Base-by-base conservation (phyloP, 78 protist genomes). In the Cavenderia fasciculata region DNA sequence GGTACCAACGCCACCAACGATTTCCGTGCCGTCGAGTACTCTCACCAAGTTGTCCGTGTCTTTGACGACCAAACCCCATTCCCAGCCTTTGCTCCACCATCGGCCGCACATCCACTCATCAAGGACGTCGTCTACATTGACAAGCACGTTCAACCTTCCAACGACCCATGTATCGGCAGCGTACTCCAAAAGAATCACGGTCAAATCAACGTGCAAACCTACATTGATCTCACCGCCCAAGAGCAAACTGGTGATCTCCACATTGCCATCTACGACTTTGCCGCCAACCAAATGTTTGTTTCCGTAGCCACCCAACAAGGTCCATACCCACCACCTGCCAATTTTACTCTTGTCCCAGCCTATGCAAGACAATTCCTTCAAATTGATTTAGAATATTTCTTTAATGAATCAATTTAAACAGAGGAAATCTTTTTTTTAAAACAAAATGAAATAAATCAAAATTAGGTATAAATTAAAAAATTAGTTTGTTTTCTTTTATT, bases 171-270 rank as follows among this genome's bases (percentile, higher is more conserved):
- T 74, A 38, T 88, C 23, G 76, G 61, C 1, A 40, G 74, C 4
- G 41, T 71, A 10, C 38, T 92, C 34, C 63, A 44, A 47, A 52
- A 75, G 47, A 27, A 75, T 25, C 71, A 75, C 16, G 95, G 95
- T 43, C 25, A 23, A 36, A 44, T 76, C 59, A 57, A 73, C 33
- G 78, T 65, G 6, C 82, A 70, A 38, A 29, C 95, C 44, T 40
- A 41, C 19, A 85, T 77, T 19, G 74, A 69, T 72, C 56, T 75
- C 14, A 85, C 76, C 6, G 49, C 57, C n/a, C 93, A 25, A 23
- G 59, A 52, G 4, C 47, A 92, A 75, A 92, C 93, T 66, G 94
- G 94, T 46, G 94, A 92, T 63, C 59, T 92, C 7, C 94, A 92
- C 23, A 52, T 62, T 65, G 94, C 89, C 29, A 25, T 87, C 54